phyloP scores from a whole-genome alignment of 345 rosid species.

The Streptanthus diversifolius region DNA sequence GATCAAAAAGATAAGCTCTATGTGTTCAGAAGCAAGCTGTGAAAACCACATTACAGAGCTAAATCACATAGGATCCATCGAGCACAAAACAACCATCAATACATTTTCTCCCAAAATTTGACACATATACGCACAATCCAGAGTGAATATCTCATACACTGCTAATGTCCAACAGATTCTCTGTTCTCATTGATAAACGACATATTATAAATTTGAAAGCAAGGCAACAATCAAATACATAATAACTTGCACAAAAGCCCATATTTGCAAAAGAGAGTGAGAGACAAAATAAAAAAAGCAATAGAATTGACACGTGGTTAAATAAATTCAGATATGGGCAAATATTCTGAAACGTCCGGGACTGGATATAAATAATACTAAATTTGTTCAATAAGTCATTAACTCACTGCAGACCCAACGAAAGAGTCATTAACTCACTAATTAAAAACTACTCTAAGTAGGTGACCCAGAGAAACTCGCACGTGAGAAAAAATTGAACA shows the following conservation, averaged over 20 bases:
- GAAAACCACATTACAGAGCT: neutral
- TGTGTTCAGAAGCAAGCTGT: neutral
- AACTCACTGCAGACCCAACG: neutral
- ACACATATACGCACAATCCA: neutral
- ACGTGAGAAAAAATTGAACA: conserved; percentile 29
- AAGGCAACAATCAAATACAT: neutral
- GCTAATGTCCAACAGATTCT: neutral
- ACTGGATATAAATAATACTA: neutral
- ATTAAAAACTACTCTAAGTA: neutral
- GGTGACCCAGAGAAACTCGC: conserved; percentile 24
- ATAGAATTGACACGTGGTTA: conserved; percentile 8
- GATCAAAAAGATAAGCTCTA: neutral
- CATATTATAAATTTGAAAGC: neutral
- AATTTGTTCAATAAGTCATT: neutral
- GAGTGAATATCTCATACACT: neutral
- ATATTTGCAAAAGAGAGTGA: neutral
- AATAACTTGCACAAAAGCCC: neutral
- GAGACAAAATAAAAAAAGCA: neutral
- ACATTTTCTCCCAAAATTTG: neutral
- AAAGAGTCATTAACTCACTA: neutral
- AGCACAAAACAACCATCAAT: conserved; percentile 3
- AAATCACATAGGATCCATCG: neutral
- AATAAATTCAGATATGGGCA: neutral
- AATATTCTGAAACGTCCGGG: neutral
- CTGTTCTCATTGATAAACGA: neutral